Conservation (phyloP, 2,329 filamentous ascomycete species). For the Zymoseptoria passerinii region DNA sequence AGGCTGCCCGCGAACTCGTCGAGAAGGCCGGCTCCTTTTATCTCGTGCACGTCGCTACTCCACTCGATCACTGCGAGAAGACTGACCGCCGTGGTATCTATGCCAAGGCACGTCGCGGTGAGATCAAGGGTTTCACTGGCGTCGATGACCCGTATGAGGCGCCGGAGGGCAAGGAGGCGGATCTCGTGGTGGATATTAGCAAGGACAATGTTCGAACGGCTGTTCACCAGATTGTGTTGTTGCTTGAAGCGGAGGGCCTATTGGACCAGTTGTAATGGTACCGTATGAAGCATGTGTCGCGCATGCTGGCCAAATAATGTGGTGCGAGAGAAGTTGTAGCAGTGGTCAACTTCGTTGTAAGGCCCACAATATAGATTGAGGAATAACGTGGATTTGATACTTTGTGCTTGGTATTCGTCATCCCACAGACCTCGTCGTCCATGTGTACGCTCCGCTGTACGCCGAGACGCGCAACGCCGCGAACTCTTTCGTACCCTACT, state of each 20-base stretch:
- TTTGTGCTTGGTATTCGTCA: not conserved
- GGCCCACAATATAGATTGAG: not conserved
- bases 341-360: not conserved
- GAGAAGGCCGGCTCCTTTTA: conserved; percentile 87
- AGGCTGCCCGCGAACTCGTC: conserved; percentile 72
- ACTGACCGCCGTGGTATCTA: conserved; percentile 92
- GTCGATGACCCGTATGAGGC: conserved; percentile 95
- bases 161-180: conserved; percentile 70
- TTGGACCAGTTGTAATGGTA: conserved; percentile 54
- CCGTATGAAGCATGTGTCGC: not conserved
- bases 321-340: not conserved
- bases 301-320: not conserved
- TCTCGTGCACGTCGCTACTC: conserved; percentile 88
- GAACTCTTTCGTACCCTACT: not conserved
- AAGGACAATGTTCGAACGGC: conserved; percentile 85
- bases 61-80: conserved; percentile 87
- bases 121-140: conserved; percentile 97
- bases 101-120: conserved; percentile 68
- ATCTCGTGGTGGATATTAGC: conserved; percentile 75
- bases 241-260: conserved; percentile 83
- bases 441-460: not conserved
- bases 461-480: not conserved
- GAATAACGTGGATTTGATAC: not conserved
- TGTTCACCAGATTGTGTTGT: conserved; percentile 90
- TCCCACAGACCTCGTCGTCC: not conserved